Percentiles rank a stretch among this genome's conserved stretches.
Conservation (phyloP, 805 yeast species). For the Saccharomyces eubayanus region DNA sequence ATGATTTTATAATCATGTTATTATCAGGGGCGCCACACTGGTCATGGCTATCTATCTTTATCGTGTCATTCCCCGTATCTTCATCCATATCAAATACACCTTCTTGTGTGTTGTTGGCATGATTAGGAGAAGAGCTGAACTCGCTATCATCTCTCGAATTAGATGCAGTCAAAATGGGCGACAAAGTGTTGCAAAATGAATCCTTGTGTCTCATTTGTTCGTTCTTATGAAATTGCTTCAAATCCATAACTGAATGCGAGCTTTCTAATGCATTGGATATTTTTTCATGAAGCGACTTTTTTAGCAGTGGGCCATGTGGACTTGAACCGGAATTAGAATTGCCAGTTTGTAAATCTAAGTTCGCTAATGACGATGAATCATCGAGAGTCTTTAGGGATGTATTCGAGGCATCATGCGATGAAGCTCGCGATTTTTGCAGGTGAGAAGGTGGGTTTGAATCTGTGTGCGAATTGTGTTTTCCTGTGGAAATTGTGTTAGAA, state of each 20-base stretch:
- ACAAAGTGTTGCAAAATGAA: not conserved
- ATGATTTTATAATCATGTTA: not conserved
- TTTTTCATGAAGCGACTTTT: conserved; percentile 17
- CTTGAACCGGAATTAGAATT: not conserved
- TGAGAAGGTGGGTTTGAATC: not conserved
- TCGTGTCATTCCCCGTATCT: conserved; percentile 1
- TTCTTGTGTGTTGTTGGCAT: conserved; percentile 11
- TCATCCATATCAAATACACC: conserved; percentile 16
- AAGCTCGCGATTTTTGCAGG: conserved; percentile 5
- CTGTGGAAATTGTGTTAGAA: not conserved
- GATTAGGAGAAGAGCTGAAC: not conserved
- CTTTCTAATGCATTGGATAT: conserved; percentile 24
- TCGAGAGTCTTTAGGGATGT: not conserved
- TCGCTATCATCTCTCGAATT: not conserved
- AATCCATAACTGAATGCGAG: conserved; percentile 27
- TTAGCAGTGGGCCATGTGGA: conserved; percentile 11
- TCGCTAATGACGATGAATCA: not conserved
- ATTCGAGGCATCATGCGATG: conserved; percentile 9
- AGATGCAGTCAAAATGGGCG: not conserved
- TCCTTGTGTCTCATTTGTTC: conserved; percentile 4
- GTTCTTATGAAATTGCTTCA: conserved; percentile 25
- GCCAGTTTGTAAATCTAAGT: not conserved
- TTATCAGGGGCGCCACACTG: not conserved
- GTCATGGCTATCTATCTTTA: not conserved
- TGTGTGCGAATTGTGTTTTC: not conserved